phyloP scores from a whole-genome alignment of 176 grass and related monocot species.

The Hordeum marinum region DNA sequence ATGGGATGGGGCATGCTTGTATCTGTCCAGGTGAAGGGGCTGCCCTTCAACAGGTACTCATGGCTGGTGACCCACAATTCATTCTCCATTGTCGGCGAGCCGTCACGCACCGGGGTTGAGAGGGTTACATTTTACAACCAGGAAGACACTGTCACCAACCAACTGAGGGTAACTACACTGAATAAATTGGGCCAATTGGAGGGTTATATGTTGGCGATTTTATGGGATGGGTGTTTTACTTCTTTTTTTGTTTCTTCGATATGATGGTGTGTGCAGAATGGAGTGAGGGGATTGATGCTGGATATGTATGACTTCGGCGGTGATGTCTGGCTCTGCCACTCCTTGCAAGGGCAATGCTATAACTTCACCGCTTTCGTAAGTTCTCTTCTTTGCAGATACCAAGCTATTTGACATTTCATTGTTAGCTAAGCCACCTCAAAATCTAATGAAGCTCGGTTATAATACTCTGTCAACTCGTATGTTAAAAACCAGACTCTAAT shows the following conservation, averaged over 20 bases:
- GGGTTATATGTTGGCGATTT: not conserved
- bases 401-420: not conserved
- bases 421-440: not conserved
- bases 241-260: not conserved
- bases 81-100: slow-evolving; percentile 88
- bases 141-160: slow-evolving; percentile 92
- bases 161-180: slow-evolving; percentile 51
- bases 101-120: slow-evolving; percentile 69
- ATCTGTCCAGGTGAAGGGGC: slow-evolving; percentile 53
- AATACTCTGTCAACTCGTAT: not conserved
- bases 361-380: slow-evolving; percentile 98
- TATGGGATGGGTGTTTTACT: not conserved
- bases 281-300: slow-evolving; percentile 84
- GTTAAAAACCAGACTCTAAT: slow-evolving; percentile 15
- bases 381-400: not conserved
- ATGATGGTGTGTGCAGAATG: slow-evolving; percentile 55
- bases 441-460: not conserved
- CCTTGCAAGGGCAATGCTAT: slow-evolving; percentile 89
- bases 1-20: not conserved
- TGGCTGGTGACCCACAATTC: slow-evolving; percentile 98
- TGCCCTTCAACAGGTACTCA: slow-evolving; percentile 86
- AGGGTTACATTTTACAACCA: slow-evolving; percentile 97
- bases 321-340: slow-evolving; percentile 96
- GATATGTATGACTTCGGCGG: slow-evolving; percentile 93
- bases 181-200: not conserved